Evolutionary conservation across 2,329 filamentous ascomycete species (phyloP), one percentile per base, ranked within the genome.

Genomic region (Phialophora verrucosa): DNA sequence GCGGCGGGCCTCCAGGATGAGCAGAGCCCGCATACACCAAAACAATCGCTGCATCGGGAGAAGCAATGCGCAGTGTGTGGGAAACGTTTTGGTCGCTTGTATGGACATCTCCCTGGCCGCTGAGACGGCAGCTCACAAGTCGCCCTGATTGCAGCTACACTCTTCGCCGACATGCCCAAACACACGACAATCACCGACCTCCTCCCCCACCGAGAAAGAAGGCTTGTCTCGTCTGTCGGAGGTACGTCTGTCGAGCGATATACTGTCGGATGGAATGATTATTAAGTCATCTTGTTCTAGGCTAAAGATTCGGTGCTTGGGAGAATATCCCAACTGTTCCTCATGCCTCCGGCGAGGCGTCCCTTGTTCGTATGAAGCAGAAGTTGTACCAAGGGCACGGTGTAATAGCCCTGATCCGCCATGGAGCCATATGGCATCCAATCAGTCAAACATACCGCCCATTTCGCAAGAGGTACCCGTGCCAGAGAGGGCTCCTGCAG

Each of bases 161-260:
- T 32, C 59, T 62, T 55, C 59, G 59, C 25, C 59, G 59, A 62
- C 59, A 62, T 62, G 47, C 47, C 20, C 59, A 62, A 62, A 62
- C 47, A 35, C 59, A 62, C 59, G 47, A 62, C 59, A 53, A 38
- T 49, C 47, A 55, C 50, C 59, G 59, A 42, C 47, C 59, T 55
- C 47, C 47, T 54, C 50, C 59, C 47, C 50, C 25, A 27, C 29
- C 59, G 25, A 62, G 49, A 55, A 62, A 62, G 59, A 62, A 62
- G 49, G 59, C 59, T 32, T 62, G 59, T 42, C 47, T 62, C 14
- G 59, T 55, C 50, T 62, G 59, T 54, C 59, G 50, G 6, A 31
- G 29, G 29, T 31, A 7, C 29, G 29, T 31, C 29, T 31, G 29
- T 31, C 5, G 29, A 31, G 29, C 29, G 7, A 31, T 31, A 8